Evolutionary conservation across 108 stramenopile species (phyloP).

Genomic region (Aurantiochytrium sp.): DNA sequence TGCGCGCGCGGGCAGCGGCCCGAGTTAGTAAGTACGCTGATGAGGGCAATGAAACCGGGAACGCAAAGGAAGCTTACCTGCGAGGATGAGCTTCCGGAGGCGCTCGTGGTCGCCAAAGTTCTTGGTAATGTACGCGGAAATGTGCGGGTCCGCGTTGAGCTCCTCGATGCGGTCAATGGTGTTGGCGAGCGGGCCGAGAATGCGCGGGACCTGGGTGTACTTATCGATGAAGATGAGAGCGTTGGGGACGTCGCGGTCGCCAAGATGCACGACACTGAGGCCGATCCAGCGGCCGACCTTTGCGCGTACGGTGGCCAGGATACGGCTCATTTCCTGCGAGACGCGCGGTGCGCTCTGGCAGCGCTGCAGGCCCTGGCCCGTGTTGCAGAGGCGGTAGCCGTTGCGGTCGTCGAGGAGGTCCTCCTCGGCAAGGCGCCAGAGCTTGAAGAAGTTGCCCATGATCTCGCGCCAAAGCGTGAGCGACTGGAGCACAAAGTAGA

Average conservation of each 20-base stretch:
- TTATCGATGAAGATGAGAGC: conserved; percentile 84
- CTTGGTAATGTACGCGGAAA: conserved; percentile 56
- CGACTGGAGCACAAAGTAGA: conserved; percentile 69
- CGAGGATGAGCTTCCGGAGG: conserved; percentile 63
- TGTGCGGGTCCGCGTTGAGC: conserved; percentile 52
- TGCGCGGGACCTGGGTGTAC: conserved; percentile 80
- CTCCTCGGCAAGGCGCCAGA: conserved; percentile 68
- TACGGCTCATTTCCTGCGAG: conserved; percentile 60
- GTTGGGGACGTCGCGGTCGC: conserved; percentile 80
- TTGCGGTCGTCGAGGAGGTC: conserved; percentile 57
- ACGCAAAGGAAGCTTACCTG: no score
- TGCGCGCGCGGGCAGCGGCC: no score
- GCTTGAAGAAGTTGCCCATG: conserved; percentile 65
- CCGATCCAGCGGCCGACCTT: conserved; percentile 74
- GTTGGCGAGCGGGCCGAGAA: conserved; percentile 64
- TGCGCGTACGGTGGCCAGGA: conserved; percentile 58
- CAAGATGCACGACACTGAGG: conserved; percentile 74
- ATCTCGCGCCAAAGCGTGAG: conserved; percentile 72
- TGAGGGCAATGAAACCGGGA: no score
- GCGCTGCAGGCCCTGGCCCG: conserved; percentile 77
- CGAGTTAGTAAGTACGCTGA: no score
- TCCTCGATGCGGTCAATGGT: conserved; percentile 56
- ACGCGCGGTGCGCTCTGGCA: conserved; percentile 71
- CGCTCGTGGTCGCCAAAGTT: conserved; percentile 56
- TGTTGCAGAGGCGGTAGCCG: conserved; percentile 67